phyloP scores from a whole-genome alignment of 345 rosid species.

The Zanthoxylum bungeanum region DNA sequence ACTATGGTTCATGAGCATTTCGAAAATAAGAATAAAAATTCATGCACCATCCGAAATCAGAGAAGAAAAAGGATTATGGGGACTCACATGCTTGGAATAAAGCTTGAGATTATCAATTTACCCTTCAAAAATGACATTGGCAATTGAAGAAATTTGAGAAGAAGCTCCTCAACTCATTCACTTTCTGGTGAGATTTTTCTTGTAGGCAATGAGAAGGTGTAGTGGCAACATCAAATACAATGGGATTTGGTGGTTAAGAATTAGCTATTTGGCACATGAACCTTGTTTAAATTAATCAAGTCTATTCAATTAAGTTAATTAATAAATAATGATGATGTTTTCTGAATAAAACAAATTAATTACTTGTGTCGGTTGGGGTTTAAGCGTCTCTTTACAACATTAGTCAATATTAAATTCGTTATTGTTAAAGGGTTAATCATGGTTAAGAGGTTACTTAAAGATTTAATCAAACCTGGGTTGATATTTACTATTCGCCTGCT shows the following conservation, averaged over 20 bases:
- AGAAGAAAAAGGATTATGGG: too few relatives aligned
- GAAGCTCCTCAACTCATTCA: too few relatives aligned
- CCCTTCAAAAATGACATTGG: too few relatives aligned
- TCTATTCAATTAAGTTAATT: constrained; percentile 4
- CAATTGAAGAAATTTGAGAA: too few relatives aligned
- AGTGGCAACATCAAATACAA: constrained; percentile 6
- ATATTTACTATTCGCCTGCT: too few relatives aligned
- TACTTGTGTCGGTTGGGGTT: background rate
- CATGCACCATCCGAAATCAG: too few relatives aligned
- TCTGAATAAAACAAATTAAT: background rate
- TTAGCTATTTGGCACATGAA: constrained; percentile 13
- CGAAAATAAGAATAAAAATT: too few relatives aligned
- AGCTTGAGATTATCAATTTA: too few relatives aligned
- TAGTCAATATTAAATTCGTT: background rate
- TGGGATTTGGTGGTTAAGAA: constrained; percentile 4
- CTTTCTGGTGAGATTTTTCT: constrained; percentile 14
- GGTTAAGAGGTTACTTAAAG: background rate
- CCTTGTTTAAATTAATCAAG: constrained; percentile 4
- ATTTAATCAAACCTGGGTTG: background rate
- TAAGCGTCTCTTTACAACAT: background rate
- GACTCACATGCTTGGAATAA: too few relatives aligned
- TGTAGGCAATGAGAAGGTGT: constrained; percentile 9
- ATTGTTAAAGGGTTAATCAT: background rate
- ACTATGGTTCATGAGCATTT: too few relatives aligned
- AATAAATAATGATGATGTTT: background rate